Evolutionary conservation across 1,284 basidiomycete species (phyloP).

Genomic region (Ganoderma multipileum): DNA sequence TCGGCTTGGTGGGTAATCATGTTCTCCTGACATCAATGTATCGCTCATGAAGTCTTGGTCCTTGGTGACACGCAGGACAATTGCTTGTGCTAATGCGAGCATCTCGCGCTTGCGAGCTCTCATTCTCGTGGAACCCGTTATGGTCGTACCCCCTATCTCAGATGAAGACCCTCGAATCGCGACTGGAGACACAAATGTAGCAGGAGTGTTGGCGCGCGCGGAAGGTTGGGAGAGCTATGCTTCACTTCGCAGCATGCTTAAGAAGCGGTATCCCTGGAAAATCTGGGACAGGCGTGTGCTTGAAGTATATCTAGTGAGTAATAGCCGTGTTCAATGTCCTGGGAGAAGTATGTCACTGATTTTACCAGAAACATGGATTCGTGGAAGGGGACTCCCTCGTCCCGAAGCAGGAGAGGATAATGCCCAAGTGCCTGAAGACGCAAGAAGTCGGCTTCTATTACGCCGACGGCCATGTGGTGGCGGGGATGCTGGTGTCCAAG

Average conservation of each 20-base stretch:
- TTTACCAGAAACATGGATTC: neutral
- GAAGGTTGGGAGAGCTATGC: neutral
- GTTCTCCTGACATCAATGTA: too few species aligned
- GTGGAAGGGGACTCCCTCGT: neutral
- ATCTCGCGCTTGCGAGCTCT: too few species aligned
- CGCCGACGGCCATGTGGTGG: neutral
- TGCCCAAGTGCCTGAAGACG: neutral
- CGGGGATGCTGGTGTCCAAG: neutral
- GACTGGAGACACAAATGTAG: neutral
- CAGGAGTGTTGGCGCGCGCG: neutral
- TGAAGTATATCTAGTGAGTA: neutral
- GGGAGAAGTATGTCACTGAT: neutral
- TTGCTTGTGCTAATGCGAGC: too few species aligned
- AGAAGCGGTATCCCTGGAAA: neutral
- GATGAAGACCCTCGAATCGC: too few species aligned
- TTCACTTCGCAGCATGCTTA: neutral
- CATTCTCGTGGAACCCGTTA: too few species aligned
- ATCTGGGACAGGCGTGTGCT: neutral
- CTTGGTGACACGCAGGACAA: too few species aligned
- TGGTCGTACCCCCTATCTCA: too few species aligned
- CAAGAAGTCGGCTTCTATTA: slow-evolving; percentile 1
- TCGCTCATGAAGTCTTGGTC: too few species aligned
- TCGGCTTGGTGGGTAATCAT: too few species aligned
- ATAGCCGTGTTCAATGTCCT: neutral
- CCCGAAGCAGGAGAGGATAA: neutral